phyloP scores from a whole-genome alignment of 2,329 filamentous ascomycete genomes.

The Dothidotthia symphoricarpi region DNA sequence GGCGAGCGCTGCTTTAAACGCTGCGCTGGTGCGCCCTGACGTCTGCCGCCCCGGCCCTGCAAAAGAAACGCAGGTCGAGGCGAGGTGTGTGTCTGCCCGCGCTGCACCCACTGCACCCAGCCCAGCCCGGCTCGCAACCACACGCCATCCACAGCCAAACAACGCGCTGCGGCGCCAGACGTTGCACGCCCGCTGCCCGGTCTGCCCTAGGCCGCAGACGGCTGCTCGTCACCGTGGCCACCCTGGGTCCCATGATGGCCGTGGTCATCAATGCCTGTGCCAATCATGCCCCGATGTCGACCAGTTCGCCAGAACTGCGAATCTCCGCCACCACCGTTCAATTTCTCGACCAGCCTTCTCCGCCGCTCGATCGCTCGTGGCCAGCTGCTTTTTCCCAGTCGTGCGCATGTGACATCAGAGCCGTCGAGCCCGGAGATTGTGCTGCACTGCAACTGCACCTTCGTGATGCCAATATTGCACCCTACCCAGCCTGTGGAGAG shows the following conservation, averaged over 20 bases:
- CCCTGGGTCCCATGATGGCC: constrained; percentile 13
- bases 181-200: too few species aligned
- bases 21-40: constrained; percentile 6
- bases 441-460: too few species aligned
- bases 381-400: neutral
- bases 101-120: too few species aligned
- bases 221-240: constrained; percentile 12
- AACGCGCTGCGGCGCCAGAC: too few species aligned
- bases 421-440: too few species aligned
- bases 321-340: constrained; percentile 9
- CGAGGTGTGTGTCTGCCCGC: constrained; percentile 1
- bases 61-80: constrained; percentile 3
- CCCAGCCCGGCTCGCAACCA: too few species aligned
- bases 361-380: constrained; percentile 8
- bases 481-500: constrained; percentile 23
- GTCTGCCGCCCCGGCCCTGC: constrained; percentile 6
- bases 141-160: constrained; percentile 12
- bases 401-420: too few species aligned
- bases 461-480: constrained; percentile 11
- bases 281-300: constrained; percentile 12
- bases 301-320: constrained; percentile 5
- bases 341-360: constrained; percentile 21
- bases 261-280: constrained; percentile 15
- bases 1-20: neutral
- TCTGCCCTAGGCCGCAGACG: constrained; percentile 9